Evolutionary conservation across 345 rosid species (phyloP), one percentile per base, ranked within the genome.

Genomic region (Alliaria petiolata): DNA sequence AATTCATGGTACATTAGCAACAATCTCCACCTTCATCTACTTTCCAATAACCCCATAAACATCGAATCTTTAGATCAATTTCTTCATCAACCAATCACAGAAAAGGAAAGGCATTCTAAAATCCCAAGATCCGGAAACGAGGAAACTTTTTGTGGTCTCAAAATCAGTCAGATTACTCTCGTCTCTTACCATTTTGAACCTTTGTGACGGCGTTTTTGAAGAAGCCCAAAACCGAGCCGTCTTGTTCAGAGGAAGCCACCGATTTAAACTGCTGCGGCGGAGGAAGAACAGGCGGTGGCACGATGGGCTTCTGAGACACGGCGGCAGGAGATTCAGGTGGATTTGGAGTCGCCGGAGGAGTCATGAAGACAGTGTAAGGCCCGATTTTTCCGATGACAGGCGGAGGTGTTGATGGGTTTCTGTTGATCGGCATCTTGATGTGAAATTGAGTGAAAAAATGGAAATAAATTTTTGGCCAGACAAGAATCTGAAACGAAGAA

Each of bases 301-400:
- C 1, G 13, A 59, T 31, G 17, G 73, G 77, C 6, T 66, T 70
- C 5, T 42, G 67, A 33, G 80, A 65, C 1, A 71, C 5, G 86
- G 74, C 0, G 84, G 92, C 5, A 83, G 92, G 83, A 77, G 87
- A 67, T 4, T 82, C 85, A 10, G 83, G 53, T 16, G 89, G 89
- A 45, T 84, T 85, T 35, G 98, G 99, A 44, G 99, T 95, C 17
- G 99, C 72, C 8, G 97, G 98, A 3, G 98, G 99, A 60, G 99
- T 95, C 80, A 88, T 82, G 79, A 95, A 95, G 70, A 95, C 96
- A 19, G 99, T 95, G 86, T 92, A 95, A 9, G 99, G 99, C 0
- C 99, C 99, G 65, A 95, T 91, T 85, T 95, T 95, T 15, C 98
- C 98, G 80, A 92, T 95, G 62, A 81, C 74, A 11, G 99, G 99